These are phyloP conservation scores for Mycena alexandri DNA, from an alignment of 768 basidiomycete genomes.

Conservation along the genomic window DNA sequence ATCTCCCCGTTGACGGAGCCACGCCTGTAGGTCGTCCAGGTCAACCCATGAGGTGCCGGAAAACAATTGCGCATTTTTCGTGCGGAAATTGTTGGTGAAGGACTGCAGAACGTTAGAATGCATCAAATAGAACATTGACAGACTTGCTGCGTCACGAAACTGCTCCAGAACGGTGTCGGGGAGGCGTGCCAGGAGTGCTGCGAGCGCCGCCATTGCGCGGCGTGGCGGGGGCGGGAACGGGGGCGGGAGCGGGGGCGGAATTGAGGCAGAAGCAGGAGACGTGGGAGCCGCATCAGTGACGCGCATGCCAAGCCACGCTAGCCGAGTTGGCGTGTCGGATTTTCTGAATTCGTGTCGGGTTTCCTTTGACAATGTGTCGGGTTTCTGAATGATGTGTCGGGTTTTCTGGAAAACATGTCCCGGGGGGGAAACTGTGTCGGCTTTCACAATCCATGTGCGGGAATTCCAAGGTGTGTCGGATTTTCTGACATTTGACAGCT, in stretches of 20 bases:
- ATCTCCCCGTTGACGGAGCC: no score
- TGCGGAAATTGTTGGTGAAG: neutral
- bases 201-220: neutral
- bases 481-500: neutral
- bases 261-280: no score
- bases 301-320: no score
- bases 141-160: no score
- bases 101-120: neutral
- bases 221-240: no score
- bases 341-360: no score
- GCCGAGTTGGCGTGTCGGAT: no score
- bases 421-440: neutral
- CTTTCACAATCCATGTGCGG: neutral
- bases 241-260: no score
- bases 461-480: neutral
- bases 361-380: no score
- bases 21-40: slow-evolving; percentile 1
- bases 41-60: neutral
- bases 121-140: neutral
- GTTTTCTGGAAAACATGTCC: neutral
- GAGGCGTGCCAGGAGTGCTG: neutral
- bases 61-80: neutral
- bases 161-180: neutral
- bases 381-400: neutral
- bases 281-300: no score